A percentile compares a stretch with the other conserved stretches of the same genome.
Conservation (phyloP, 352 stramenopile species). For the Elongisporangium prolatum region DNA sequence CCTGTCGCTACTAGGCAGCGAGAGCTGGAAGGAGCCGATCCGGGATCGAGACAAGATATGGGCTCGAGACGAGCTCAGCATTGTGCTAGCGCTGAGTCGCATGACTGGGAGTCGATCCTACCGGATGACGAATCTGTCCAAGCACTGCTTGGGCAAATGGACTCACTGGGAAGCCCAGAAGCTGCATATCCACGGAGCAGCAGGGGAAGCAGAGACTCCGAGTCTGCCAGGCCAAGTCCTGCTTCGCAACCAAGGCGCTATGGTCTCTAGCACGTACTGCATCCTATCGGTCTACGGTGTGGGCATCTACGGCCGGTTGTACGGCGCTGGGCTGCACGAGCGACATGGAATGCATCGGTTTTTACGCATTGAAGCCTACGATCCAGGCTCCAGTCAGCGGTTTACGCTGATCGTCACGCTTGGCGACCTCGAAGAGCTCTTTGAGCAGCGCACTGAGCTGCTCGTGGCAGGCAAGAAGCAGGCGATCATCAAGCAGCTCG, state of each 20-base stretch:
- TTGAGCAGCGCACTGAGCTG: slow-evolving; percentile 31
- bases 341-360: slow-evolving; percentile 24
- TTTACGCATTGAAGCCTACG: slow-evolving; percentile 52
- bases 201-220: neutral
- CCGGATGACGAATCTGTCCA: slow-evolving; percentile 35
- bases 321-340: slow-evolving; percentile 36
- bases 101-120: slow-evolving; percentile 3
- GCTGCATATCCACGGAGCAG: slow-evolving; percentile 20
- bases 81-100: slow-evolving; percentile 19
- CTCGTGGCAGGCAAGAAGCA: slow-evolving; percentile 52
- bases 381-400: slow-evolving; percentile 22
- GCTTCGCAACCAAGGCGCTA: slow-evolving; percentile 34
- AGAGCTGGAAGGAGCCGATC: slow-evolving; percentile 51
- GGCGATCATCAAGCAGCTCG: slow-evolving; percentile 40
- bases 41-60: slow-evolving; percentile 59
- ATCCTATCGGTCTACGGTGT: slow-evolving; percentile 55
- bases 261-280: slow-evolving; percentile 63
- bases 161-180: slow-evolving; percentile 24
- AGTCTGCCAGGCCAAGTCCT: slow-evolving; percentile 22
- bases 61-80: slow-evolving; percentile 40
- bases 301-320: slow-evolving; percentile 51
- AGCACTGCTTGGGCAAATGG: slow-evolving; percentile 44
- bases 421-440: slow-evolving; percentile 52
- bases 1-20: slow-evolving; percentile 20
- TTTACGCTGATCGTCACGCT: slow-evolving; percentile 37